phyloP scores from a whole-genome alignment of 2,329 filamentous ascomycete species.

The Plectosphaerella sp. region DNA sequence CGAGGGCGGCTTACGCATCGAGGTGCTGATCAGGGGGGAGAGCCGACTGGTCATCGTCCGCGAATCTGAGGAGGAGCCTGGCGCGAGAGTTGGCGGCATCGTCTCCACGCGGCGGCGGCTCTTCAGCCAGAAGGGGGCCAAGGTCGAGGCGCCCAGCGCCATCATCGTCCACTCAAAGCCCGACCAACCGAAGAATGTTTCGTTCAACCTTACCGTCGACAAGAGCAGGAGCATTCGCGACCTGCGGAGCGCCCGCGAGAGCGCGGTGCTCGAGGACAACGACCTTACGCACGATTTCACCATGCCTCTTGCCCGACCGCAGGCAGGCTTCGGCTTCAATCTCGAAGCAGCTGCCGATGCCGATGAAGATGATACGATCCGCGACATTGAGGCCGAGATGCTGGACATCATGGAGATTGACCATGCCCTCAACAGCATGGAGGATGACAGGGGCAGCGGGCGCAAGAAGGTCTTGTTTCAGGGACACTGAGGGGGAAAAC shows the following conservation, averaged over 20 bases:
- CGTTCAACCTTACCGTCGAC: constrained; percentile 46
- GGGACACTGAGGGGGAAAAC: constrained; percentile 22
- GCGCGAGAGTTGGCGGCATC: constrained; percentile 34
- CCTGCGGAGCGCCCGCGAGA: constrained; percentile 5
- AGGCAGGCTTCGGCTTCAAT: constrained; percentile 44
- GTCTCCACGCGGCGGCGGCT: constrained; percentile 22
- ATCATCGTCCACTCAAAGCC: constrained; percentile 51
- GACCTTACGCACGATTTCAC: constrained; percentile 14
- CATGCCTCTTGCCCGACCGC: constrained; percentile 21
- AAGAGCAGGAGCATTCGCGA: constrained; percentile 18
- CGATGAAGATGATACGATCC: constrained; percentile 40
- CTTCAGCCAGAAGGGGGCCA: constrained; percentile 23
- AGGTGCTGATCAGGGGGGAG: constrained; percentile 52
- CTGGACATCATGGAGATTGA: constrained; percentile 65
- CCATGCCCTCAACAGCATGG: constrained; percentile 52
- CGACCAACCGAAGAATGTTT: constrained; percentile 29
- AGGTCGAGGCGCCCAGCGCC: constrained; percentile 40
- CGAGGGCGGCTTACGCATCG: constrained; percentile 44
- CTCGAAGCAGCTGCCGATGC: constrained; percentile 49
- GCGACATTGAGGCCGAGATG: constrained; percentile 56
- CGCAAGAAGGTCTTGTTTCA: constrained; percentile 47
- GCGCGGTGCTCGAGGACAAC: constrained; percentile 5
- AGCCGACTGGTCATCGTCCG: constrained; percentile 50
- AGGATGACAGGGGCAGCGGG: constrained; percentile 40
- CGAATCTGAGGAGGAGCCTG: constrained; percentile 44